Evolutionary conservation across 2,329 filamentous ascomycete species (phyloP).

Genomic region (Diaporthe sp.): DNA sequence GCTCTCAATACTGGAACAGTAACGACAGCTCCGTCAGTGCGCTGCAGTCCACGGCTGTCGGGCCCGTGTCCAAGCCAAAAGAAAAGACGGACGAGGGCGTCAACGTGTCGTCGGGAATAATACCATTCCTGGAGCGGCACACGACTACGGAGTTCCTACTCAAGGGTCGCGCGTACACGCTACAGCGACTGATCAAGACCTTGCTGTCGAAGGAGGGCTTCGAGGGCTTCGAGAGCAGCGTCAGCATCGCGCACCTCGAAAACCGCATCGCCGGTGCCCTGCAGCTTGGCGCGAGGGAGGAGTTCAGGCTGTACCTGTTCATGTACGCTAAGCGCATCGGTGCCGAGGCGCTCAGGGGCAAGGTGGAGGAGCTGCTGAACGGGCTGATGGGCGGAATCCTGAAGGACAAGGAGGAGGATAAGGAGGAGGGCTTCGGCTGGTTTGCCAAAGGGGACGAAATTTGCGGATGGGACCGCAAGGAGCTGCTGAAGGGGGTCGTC

Average conservation of each 20-base stretch:
- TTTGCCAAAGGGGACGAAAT: conserved; percentile 78
- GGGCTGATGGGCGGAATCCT: conserved; percentile 81
- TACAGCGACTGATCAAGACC: conserved; percentile 92
- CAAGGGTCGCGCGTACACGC: conserved; percentile 90
- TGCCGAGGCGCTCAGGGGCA: conserved; percentile 86
- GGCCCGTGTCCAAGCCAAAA: conserved; percentile 65
- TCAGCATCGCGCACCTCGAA: conserved; percentile 95
- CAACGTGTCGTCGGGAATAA: conserved; percentile 88
- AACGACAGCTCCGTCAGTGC: conserved; percentile 91
- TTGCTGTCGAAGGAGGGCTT: conserved; percentile 91
- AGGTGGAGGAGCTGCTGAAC: conserved; percentile 93
- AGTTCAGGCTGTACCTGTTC: conserved; percentile 94
- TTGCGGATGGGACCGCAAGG: conserved; percentile 91
- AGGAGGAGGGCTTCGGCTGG: conserved; percentile 70
- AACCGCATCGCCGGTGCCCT: conserved; percentile 93
- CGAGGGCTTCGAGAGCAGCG: conserved; percentile 89
- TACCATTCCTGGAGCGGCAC: conserved; percentile 92
- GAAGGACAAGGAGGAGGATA: conserved; percentile 64
- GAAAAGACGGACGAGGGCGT: conserved; percentile 62
- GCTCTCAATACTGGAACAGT: conserved; percentile 99
- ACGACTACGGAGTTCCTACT: conserved; percentile 94
- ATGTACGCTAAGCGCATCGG: conserved; percentile 98
- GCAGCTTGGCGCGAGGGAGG: conserved; percentile 87
- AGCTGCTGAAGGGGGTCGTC: conserved; percentile 90
- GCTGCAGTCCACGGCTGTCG: conserved; percentile 79